Evolutionary conservation across 768 basidiomycete species (phyloP), one percentile per base, ranked within the genome.

Genomic region (Suillus fuscotomentosus): DNA sequence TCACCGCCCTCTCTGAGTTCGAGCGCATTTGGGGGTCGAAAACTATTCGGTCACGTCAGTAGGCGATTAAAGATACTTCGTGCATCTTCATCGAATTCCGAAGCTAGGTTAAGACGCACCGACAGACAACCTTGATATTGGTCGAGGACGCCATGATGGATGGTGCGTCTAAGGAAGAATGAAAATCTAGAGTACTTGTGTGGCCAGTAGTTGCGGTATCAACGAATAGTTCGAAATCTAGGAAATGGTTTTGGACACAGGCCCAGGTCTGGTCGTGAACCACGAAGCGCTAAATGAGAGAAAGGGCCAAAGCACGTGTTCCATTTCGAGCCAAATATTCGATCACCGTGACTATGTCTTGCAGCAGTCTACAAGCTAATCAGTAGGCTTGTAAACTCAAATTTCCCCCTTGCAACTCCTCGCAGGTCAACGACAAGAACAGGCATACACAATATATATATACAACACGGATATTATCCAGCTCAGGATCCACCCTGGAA

Each of bases 91-190:
- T 51, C 41, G 62, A 71, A 42, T 43, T 56, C 63, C 60, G 61
- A 57, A 66, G 65, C 56, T 45, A n/a, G 65, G 50, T 27, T 59
- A 20, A 53, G 60, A 79, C 94, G 70, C 70, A 96, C 97, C 97
- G 94, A 85, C 97, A 99, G 69, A 99, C 94, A 74, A 99, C 97
- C 83, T 99, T 97, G 85, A 97, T 95, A 77, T 96, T 96, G 69
- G 88, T 95, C 67, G 82, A 81, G 69, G 88, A 85, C 74, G 88
- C 88, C 80, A 90, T 87, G 81, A 83, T 85, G 74, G 73, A 70
- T 68, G 68, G 74, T 75, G 73, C 68, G 71, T 66, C 62, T 65
- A 53, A 31, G 63, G 42, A 61, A 66, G 63, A 64, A 63, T 60
- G 42, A 62, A 47, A 60, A 64, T 63, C 67, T 69, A 68, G 48